Percentiles rank a stretch among this genome's conserved stretches.
These are phyloP conservation scores for Ampelomyces quisqualis DNA, from an alignment of 2,329 filamentous ascomycete genomes.

Conservation along the genomic window DNA sequence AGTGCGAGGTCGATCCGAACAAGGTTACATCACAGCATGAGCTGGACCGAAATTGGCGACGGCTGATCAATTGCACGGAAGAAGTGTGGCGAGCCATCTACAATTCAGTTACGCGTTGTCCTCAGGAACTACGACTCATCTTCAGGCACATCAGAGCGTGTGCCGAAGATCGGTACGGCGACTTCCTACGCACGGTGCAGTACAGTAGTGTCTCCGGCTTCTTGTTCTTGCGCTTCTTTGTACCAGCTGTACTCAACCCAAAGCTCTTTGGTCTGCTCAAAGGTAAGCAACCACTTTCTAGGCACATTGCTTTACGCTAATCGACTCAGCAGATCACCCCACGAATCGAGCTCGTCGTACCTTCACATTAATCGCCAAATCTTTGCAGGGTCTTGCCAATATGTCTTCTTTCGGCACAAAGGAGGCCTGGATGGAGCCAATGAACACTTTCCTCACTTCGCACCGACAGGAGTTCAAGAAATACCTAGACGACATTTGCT, in stretches of 20 bases:
- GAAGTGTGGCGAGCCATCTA: constrained; percentile 84
- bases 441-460: constrained; percentile 81
- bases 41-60: constrained; percentile 78
- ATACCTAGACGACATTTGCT: constrained; percentile 84
- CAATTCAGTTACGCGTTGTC: constrained; percentile 71
- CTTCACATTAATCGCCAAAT: constrained; percentile 88
- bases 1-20: constrained; percentile 94
- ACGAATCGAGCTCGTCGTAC: constrained; percentile 80
- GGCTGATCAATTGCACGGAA: constrained; percentile 72
- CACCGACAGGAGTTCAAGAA: constrained; percentile 80
- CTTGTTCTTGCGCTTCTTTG: constrained; percentile 91
- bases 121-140: constrained; percentile 77
- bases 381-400: constrained; percentile 86
- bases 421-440: constrained; percentile 98
- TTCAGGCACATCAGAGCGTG: constrained; percentile 90
- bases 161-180: constrained; percentile 90
- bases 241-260: constrained; percentile 91
- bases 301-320: constrained; percentile 10
- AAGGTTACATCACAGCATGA: constrained; percentile 68
- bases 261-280: constrained; percentile 86
- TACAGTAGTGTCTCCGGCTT: constrained; percentile 97
- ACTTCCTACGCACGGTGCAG: constrained; percentile 82
- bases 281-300: constrained; percentile 48
- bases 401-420: constrained; percentile 90
- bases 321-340: constrained; percentile 71